Conservation (phyloP, 306 rosid genomes). For the Glycine latifolia region DNA sequence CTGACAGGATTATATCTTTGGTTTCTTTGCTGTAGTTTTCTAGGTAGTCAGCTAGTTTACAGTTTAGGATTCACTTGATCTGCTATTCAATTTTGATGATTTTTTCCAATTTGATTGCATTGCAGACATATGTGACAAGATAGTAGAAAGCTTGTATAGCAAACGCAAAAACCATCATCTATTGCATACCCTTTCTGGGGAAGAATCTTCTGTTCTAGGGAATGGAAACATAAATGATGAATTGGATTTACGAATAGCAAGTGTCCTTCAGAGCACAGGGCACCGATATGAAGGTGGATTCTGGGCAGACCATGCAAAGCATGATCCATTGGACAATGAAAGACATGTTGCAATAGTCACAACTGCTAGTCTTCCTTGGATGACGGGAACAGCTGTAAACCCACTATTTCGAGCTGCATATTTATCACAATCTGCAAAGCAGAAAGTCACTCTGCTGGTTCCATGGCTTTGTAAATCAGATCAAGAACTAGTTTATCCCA, state of each 20-base stretch:
- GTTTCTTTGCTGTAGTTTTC: slow-evolving; percentile 35
- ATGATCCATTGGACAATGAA: slow-evolving; percentile 60
- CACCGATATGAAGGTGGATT: slow-evolving; percentile 89
- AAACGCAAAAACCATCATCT: slow-evolving; percentile 79
- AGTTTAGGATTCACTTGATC: neutral
- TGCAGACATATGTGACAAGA: slow-evolving; percentile 90
- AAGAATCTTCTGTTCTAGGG: slow-evolving; percentile 72
- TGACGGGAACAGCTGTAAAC: slow-evolving; percentile 98
- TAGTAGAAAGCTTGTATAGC: slow-evolving; percentile 88
- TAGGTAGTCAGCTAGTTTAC: neutral
- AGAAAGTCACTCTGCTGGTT: slow-evolving; percentile 86
- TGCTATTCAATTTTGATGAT: slow-evolving; percentile 37
- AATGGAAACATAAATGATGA: slow-evolving; percentile 79
- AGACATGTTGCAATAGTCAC: slow-evolving; percentile 95
- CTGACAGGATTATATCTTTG: slow-evolving; percentile 26
- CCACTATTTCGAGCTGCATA: slow-evolving; percentile 98
- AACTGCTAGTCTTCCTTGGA: slow-evolving; percentile 99
- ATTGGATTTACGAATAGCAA: slow-evolving; percentile 85
- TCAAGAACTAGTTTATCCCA: slow-evolving; percentile 90
- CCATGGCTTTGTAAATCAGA: slow-evolving; percentile 97
- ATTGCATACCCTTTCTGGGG: slow-evolving; percentile 61
- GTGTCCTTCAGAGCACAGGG: slow-evolving; percentile 96
- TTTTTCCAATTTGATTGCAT: slow-evolving; percentile 51
- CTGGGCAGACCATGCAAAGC: slow-evolving; percentile 81
- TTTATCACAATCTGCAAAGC: slow-evolving; percentile 80